A percentile compares a stretch with the other conserved stretches of the same genome.
phyloP scores from a whole-genome alignment of 768 basidiomycete species.

The Tricholoma bakamatsutake region DNA sequence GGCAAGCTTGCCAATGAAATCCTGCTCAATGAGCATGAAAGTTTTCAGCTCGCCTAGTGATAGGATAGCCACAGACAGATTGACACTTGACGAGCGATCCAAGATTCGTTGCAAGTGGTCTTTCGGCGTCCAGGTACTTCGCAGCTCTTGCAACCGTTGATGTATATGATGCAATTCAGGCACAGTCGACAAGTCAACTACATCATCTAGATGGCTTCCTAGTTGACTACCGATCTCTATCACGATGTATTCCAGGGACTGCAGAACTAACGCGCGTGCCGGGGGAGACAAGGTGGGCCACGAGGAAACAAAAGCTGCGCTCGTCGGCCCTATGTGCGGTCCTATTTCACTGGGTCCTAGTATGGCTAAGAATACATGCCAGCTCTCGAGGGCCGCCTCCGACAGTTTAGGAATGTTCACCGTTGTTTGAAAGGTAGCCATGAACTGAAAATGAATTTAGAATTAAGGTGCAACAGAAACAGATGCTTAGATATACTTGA shows the following conservation, averaged over 20 bases:
- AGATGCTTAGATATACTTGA: constrained; percentile 51
- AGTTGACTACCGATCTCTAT: constrained; percentile 53
- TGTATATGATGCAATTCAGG: constrained; percentile 51
- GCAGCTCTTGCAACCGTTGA: constrained; percentile 35
- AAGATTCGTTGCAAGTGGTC: constrained; percentile 60
- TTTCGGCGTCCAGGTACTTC: constrained; percentile 45
- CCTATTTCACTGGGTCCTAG: constrained; percentile 67
- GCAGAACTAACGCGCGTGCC: constrained; percentile 47
- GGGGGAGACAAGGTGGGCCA: constrained; percentile 61
- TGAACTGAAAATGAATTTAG: constrained; percentile 53
- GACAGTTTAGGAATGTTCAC: constrained; percentile 71
- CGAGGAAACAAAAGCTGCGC: constrained; percentile 71
- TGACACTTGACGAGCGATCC: constrained; percentile 73
- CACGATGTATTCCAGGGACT: constrained; percentile 66
- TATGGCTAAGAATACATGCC: constrained; percentile 70
- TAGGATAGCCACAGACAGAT: constrained; percentile 67
- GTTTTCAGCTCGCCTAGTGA: constrained; percentile 70
- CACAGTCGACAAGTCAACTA: constrained; percentile 73
- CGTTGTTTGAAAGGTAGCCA: constrained; percentile 93
- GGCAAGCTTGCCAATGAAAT: constrained; percentile 54
- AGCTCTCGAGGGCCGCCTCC: constrained; percentile 72
- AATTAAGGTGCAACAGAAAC: neutral
- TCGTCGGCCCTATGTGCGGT: constrained; percentile 81
- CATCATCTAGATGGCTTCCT: constrained; percentile 57
- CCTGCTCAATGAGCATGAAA: constrained; percentile 49